Evolutionary conservation across 208 protist species (phyloP), one percentile per base, ranked within the genome.

Genomic region (Trypanosoma platydactyli): DNA sequence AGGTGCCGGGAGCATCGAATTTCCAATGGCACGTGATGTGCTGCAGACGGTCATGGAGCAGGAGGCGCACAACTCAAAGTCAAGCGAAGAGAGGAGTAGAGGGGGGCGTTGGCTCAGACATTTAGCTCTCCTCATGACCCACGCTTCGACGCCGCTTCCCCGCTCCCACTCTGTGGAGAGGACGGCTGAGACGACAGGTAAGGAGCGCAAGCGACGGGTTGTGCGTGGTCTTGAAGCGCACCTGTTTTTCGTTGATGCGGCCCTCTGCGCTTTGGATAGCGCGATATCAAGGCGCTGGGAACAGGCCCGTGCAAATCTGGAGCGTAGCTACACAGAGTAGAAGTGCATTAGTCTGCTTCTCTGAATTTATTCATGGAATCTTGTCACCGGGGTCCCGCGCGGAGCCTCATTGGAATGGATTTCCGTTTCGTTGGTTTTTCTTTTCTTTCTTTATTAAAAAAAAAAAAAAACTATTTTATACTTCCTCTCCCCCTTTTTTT

Each of bases 91-190:
- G 63, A 16, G 22, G 35, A 52, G 29, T 9, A 30, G 65, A 20
- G 55, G 55, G 24, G 20, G 33, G 7, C 65, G 15, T 24, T 88
- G 82, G 82, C 46, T 83, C n/a, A 71, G 65, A 11, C 82, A 88
- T 62, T 41, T 75, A 24, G 61, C 80, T 0, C 84, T 88, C 57
- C 67, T 88, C n/a, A 53, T 84, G 38, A 62, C 65, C n/a, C 67
- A 72, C 27, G 56, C 50, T 41, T 42, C 48, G 18, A 6, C 41
- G 16, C 40, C 38, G 3, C 9, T 30, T 1, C 5, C 9, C 48
- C n/a, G 44, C 6, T 20, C 38, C 48, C 16, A 20, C 7, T 20
- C 54, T 15, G 35, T n/a, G 40, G 12, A 52, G n/a, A 52, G 20
- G 16, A 40, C n/a, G 18, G n/a, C n/a, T 27, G 16, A 35, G 42